Evolutionary conservation across 768 basidiomycete species (phyloP), one percentile per base, ranked within the genome.

Genomic region (Lentinula aciculospora): DNA sequence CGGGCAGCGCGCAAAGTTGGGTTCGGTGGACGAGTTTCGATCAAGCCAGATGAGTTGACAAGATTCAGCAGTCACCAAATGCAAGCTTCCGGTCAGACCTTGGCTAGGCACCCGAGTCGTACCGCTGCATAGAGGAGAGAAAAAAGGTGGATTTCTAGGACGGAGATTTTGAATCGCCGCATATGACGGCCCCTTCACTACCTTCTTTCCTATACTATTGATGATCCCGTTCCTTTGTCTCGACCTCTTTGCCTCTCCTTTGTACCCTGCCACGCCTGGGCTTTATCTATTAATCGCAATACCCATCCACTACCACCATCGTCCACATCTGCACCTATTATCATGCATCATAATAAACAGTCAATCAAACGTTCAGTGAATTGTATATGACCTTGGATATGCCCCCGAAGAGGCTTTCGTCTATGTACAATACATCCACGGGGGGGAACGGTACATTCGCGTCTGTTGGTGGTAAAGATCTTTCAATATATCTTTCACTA

Each of bases 21-120:
- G 60, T 93, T 97, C 70, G 88, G 89, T 53, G 80, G 83, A 65
- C 86, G 86, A 76, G 76, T 92, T 58, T 76, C 81, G 42, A 84
- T 93, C 78, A 89, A 87, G 76, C 85, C 89, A 19, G 88, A 90
- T 71, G 92, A 94, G 71, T 74, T 94, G 62, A 84, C 87, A 63
- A 80, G 92, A 65, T 92, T 95, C 81, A 86, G 83, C 72, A 86
- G 84, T 62, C 91, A 93, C 70, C 92, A 94, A 72, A 89, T 92
- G 4, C 82, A 84, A 50, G 78, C 84, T 34, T 81, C 85, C n/a
- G 92, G 93, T 39, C 80, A 81, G 50, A 85, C 84, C 13, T 79
- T 94, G 58, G 89, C 89, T 28, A 81, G 89, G 64, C 83, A 91
- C 72, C 89, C 89, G 21, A 84, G 82, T 67, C 75, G 83, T 59